Evolutionary conservation across 768 basidiomycete genomes (phyloP).

Genomic region (Naganishia friedmannii): DNA sequence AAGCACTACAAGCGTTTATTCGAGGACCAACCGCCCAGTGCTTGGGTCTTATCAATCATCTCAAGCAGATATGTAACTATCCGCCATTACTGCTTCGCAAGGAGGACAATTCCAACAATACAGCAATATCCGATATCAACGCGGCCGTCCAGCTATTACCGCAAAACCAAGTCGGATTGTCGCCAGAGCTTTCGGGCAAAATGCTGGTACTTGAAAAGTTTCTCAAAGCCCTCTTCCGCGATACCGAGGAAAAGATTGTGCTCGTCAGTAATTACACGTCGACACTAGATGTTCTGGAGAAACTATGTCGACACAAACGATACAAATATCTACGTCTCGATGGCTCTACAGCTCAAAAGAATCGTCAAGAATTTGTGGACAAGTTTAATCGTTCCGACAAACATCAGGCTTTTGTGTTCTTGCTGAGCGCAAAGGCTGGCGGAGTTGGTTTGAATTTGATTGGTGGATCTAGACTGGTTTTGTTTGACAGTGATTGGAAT

Average conservation of each 20-base stretch:
- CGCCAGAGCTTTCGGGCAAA: conserved; percentile 54
- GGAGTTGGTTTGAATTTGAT: conserved; percentile 82
- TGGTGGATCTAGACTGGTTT: conserved; percentile 71
- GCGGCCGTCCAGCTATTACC: conserved; percentile 60
- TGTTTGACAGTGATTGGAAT: conserved; percentile 54
- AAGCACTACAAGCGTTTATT: conserved; percentile 66
- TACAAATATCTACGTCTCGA: conserved; percentile 84
- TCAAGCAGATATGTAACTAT: conserved; percentile 90
- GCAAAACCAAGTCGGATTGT: conserved; percentile 55
- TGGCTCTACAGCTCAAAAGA: conserved; percentile 59
- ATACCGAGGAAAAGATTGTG: conserved; percentile 88
- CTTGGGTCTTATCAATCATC: conserved; percentile 68
- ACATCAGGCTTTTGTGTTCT: conserved; percentile 73
- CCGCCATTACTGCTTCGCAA: conserved; percentile 54
- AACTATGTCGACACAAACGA: conserved; percentile 69
- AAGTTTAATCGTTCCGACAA: conserved; percentile 77
- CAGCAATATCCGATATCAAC: conserved; percentile 31
- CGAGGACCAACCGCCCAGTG: conserved; percentile 72
- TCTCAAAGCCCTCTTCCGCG: conserved; percentile 40
- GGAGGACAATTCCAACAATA: background rate
- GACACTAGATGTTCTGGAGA: conserved; percentile 86
- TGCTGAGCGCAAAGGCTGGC: conserved; percentile 91
- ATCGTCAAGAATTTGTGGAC: conserved; percentile 68
- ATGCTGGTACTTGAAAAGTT: conserved; percentile 43
- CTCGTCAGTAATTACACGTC: conserved; percentile 90